Percentiles rank a stretch among this genome's conserved stretches.
Conservation (phyloP, 2,329 filamentous ascomycete species). For the Cyanodermella asteris region DNA sequence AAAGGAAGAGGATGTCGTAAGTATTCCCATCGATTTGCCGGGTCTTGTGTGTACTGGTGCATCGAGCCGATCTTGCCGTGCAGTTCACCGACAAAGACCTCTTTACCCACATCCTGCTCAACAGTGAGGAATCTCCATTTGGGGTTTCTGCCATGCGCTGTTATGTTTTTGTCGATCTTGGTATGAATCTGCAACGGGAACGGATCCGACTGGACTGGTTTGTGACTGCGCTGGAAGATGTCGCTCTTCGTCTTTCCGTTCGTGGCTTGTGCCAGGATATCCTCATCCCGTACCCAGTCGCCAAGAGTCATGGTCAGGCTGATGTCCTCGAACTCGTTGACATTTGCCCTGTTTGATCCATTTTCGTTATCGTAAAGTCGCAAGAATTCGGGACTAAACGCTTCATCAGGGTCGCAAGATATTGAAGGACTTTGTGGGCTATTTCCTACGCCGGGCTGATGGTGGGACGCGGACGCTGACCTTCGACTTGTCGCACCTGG, state of each 20-base stretch:
- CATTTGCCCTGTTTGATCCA: constrained; percentile 35
- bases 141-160: constrained; percentile 34
- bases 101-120: constrained; percentile 27
- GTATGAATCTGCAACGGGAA: constrained; percentile 30
- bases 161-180: constrained; percentile 25
- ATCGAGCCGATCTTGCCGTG: constrained; percentile 58
- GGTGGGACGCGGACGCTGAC: constrained; percentile 34
- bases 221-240: constrained; percentile 44
- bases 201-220: constrained; percentile 29
- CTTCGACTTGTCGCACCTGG: constrained; percentile 39
- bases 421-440: constrained; percentile 43
- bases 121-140: constrained; percentile 43
- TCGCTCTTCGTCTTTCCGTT: constrained; percentile 40
- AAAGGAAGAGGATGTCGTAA: constrained; percentile 40
- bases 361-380: constrained; percentile 46
- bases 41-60: constrained; percentile 46
- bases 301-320: constrained; percentile 53
- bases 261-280: constrained; percentile 44
- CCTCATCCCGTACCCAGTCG: constrained; percentile 55
- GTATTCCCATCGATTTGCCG: constrained; percentile 45
- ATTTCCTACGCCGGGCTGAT: constrained; percentile 53
- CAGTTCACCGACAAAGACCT: constrained; percentile 45
- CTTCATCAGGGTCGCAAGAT: constrained; percentile 42
- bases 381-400: constrained; percentile 56
- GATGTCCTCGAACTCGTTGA: constrained; percentile 60